phyloP scores from a whole-genome alignment of 2,329 filamentous ascomycete species.

The Phyllosticta ampelicida region DNA sequence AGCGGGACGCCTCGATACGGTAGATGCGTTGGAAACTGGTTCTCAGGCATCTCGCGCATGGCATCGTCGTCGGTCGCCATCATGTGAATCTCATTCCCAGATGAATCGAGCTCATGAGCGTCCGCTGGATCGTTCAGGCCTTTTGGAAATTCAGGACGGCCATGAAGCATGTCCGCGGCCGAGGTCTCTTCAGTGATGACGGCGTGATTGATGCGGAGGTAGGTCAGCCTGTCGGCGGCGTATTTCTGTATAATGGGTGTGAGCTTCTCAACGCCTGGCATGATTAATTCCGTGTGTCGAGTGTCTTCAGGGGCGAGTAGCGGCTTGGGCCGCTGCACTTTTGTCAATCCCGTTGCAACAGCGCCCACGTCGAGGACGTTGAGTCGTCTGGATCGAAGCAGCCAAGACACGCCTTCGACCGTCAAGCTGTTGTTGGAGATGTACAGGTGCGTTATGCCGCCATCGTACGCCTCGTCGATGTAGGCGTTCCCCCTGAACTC shows the following conservation, averaged over 20 bases:
- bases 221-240: slow-evolving; percentile 39
- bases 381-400: slow-evolving; percentile 41
- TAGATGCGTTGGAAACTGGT: slow-evolving; percentile 16
- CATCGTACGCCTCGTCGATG: slow-evolving; percentile 44
- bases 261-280: slow-evolving; percentile 45
- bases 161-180: not conserved
- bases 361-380: slow-evolving; percentile 47
- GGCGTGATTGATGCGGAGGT: slow-evolving; percentile 45
- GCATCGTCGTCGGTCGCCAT: slow-evolving; percentile 20
- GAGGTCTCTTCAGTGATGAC: slow-evolving; percentile 40
- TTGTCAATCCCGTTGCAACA: slow-evolving; percentile 24
- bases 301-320: slow-evolving; percentile 3
- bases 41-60: slow-evolving; percentile 30
- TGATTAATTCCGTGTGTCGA: slow-evolving; percentile 15
- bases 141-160: slow-evolving; percentile 18
- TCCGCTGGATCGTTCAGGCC: slow-evolving; percentile 14
- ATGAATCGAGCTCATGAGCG: slow-evolving; percentile 21
- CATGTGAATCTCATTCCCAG: slow-evolving; percentile 19
- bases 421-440: slow-evolving; percentile 46
- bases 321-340: slow-evolving; percentile 12
- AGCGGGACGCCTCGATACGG: not conserved
- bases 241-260: slow-evolving; percentile 39
- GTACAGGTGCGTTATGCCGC: slow-evolving; percentile 50
- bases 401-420: slow-evolving; percentile 43
- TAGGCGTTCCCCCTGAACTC: slow-evolving; percentile 43